Evolutionary conservation across 164 flowering plant species (phyloP), one percentile per base, ranked within the genome.

Genomic region (Cinnamomum micranthum): DNA sequence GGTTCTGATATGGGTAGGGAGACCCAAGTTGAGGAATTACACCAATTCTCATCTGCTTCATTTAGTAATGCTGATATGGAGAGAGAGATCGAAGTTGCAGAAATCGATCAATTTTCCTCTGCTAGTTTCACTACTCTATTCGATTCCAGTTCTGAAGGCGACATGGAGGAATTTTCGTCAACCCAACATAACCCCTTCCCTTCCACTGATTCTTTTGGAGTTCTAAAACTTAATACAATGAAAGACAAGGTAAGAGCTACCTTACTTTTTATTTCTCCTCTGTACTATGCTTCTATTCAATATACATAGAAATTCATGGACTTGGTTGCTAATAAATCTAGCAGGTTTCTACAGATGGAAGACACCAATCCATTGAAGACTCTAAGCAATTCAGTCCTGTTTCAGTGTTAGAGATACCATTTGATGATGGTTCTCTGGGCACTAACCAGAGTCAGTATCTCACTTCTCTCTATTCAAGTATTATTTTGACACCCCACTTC

Each of bases 311-410:
- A 55, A 55, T 17, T 15, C n/a, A 17, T 55, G 60, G 60, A 55
- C 47, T 66, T 31, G 41, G 19, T 31, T 66, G 27, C 73, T 73
- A 35, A 70, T 71, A 72, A 52, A 71, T 66, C 73, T 47, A 78
- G 75, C 86, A 89, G 89, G 80, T 69, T 76, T 69, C 22, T 67
- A 25, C 74, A 77, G 83, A 74, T 68, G 71, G 67, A 71, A 75
- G 72, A 79, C 25, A 35, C 6, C 80, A 74, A 68, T 50, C 62
- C 71, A 33, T 69, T 14, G 85, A 82, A 75, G 84, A 81, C 20
- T 71, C 74, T 62, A 86, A 77, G 77, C 88, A 86, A 71, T 81
- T 76, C 71, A 86, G 88, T 77, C 92, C 89, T 62, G 87, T 82
- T 0, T 89, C 92, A 72, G 88, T 88, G 4, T 81, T 88, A 35